A percentile compares a stretch with the other conserved stretches of the same genome.
These are phyloP conservation scores for Podila clonocystis DNA, from an alignment of 192 early-diverging fungal species.

Conservation along the genomic window DNA sequence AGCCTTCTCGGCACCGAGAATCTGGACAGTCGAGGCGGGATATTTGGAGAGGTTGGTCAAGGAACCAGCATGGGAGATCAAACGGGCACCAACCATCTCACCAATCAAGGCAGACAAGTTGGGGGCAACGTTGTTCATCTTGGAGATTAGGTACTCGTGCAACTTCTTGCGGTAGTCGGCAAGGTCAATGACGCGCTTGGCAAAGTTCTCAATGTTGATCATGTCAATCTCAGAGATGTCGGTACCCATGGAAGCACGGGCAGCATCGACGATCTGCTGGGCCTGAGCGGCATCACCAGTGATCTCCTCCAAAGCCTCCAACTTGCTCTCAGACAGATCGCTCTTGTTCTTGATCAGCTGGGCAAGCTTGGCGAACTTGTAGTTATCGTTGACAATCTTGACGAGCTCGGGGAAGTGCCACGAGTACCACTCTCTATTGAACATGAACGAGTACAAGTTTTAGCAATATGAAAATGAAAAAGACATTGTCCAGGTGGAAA, in stretches of 20 bases:
- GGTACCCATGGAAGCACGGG: constrained; percentile 97
- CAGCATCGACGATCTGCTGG: constrained; percentile 92
- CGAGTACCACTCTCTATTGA: constrained; percentile 95
- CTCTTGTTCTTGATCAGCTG: constrained; percentile 93
- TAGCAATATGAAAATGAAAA: no score
- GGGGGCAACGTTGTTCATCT: constrained; percentile 97
- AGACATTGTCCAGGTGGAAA: background rate
- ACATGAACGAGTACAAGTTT: background rate
- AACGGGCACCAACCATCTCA: constrained; percentile 95
- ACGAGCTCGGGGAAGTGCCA: constrained; percentile 99
- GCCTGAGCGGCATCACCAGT: constrained; percentile 83
- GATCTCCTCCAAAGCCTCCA: constrained; percentile 85
- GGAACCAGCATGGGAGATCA: constrained; percentile 97
- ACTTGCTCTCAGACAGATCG: constrained; percentile 77
- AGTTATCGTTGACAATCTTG: constrained; percentile 96
- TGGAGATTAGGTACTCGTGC: constrained; percentile 91
- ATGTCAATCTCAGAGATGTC: constrained; percentile 97
- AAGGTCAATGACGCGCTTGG: constrained; percentile 89
- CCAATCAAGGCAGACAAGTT: constrained; percentile 96
- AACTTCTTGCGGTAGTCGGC: constrained; percentile 95
- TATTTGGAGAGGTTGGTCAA: constrained; percentile 97
- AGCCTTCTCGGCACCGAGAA: constrained; percentile 98
- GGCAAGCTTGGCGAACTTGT: constrained; percentile 88
- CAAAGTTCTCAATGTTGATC: constrained; percentile 95
- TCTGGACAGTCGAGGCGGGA: constrained; percentile 97